Conservation (phyloP, 148 eudicot species). For the Oxyria digyna region DNA sequence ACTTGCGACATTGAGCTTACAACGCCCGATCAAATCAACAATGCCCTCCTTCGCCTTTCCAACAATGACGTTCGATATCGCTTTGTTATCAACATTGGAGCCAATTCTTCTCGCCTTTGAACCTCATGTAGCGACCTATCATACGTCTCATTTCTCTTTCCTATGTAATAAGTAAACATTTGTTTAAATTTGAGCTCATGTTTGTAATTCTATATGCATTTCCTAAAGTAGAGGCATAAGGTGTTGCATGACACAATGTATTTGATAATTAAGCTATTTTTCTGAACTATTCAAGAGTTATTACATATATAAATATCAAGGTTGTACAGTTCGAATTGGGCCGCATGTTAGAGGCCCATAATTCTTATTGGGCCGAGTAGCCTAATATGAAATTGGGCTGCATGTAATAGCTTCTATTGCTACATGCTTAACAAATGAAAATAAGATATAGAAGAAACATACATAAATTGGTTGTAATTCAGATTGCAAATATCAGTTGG, state of each 20-base stretch:
- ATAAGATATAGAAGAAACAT: no score
- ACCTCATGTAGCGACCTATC: background rate
- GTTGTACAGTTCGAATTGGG: background rate
- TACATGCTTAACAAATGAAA: no score
- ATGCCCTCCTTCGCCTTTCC: constrained; percentile 48
- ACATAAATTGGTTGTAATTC: no score
- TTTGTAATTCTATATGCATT: no score
- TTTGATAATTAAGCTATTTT: background rate
- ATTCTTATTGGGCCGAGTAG: background rate
- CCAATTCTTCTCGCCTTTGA: constrained; percentile 24
- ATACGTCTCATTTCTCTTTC: background rate
- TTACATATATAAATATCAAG: no score
- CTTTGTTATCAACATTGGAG: constrained; percentile 68
- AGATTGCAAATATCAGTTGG: no score
- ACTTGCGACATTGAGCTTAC: constrained; percentile 56
- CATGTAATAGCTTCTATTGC: no score
- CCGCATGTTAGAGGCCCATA: background rate
- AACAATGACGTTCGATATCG: constrained; percentile 76
- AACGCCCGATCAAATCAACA: constrained; percentile 37
- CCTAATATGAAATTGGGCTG: no score
- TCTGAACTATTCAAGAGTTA: no score
- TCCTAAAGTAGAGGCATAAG: no score
- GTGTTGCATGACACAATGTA: no score
- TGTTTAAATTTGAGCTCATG: no score
- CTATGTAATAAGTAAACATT: background rate